A percentile compares a stretch with the other conserved stretches of the same genome.
These are phyloP conservation scores for Cytospora leucostoma DNA, from an alignment of 2,329 filamentous ascomycete species.

Conservation along the genomic window DNA sequence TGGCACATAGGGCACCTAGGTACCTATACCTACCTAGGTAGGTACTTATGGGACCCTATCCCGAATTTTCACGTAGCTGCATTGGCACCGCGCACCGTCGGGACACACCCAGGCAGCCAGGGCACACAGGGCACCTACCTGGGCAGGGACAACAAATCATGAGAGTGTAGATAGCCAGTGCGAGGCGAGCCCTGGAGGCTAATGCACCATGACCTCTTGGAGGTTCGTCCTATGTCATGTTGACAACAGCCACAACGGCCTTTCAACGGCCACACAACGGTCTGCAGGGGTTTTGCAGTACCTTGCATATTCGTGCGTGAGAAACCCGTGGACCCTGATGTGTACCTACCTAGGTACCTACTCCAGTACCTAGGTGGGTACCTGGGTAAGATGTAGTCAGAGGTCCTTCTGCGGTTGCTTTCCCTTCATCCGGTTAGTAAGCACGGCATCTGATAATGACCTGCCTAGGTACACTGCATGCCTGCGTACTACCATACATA, in stretches of 20 bases:
- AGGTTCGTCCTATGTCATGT: background rate
- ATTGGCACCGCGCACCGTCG: background rate
- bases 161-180: background rate
- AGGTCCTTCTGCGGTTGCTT: background rate
- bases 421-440: background rate
- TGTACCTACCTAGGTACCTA: background rate
- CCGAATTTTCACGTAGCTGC: background rate
- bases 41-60: background rate
- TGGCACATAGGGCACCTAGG: background rate
- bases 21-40: background rate
- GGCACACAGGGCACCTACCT: background rate
- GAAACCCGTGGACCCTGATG: background rate
- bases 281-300: conserved; percentile 15
- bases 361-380: background rate
- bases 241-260: no score
- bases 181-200: background rate
- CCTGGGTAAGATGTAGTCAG: background rate
- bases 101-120: background rate
- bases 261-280: background rate
- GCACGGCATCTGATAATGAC: background rate
- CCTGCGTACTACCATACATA: background rate
- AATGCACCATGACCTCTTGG: background rate
- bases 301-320: conserved; percentile 22
- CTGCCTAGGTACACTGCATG: background rate
- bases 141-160: background rate